These are phyloP conservation scores for Postia placenta DNA, from an alignment of 768 basidiomycete genomes.

Conservation along the genomic window DNA sequence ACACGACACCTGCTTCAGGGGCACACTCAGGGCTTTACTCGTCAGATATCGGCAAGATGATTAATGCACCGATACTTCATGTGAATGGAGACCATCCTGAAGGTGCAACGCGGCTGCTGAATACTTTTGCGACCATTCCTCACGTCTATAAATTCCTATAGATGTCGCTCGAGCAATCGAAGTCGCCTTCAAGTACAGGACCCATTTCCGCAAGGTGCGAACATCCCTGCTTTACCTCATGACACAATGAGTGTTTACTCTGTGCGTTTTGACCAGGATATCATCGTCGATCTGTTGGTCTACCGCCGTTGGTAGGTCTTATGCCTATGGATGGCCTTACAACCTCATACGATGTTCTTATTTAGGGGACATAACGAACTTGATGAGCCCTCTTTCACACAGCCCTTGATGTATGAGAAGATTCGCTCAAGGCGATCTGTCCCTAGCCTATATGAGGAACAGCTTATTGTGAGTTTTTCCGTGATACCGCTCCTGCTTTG, in stretches of 20 bases:
- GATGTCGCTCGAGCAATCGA: conserved; percentile 84
- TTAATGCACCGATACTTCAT: conserved; percentile 82
- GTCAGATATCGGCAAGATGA: conserved; percentile 86
- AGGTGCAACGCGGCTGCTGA: conserved; percentile 35
- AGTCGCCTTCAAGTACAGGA: conserved; percentile 82
- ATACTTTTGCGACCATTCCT: background rate
- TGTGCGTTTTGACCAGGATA: conserved; percentile 45
- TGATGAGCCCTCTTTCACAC: conserved; percentile 82
- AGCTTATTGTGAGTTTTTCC: conserved; percentile 51
- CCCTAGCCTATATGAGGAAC: conserved; percentile 76
- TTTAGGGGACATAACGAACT: conserved; percentile 83
- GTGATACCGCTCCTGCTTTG: too few relatives aligned
- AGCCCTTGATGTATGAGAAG: conserved; percentile 87
- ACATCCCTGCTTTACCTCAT: background rate
- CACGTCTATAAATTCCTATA: conserved; percentile 19
- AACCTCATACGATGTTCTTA: too few relatives aligned
- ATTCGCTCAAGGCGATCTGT: conserved; percentile 74
- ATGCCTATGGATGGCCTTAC: background rate
- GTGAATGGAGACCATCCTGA: conserved; percentile 92
- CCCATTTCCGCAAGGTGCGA: conserved; percentile 72
- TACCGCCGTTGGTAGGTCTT: conserved; percentile 70
- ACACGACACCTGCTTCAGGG: conserved; percentile 82
- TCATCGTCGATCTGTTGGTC: conserved; percentile 84
- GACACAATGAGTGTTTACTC: background rate
- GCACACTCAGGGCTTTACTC: conserved; percentile 86